Conservation (phyloP, 495 filamentous ascomycete species). For the Amorphotheca resinae region DNA sequence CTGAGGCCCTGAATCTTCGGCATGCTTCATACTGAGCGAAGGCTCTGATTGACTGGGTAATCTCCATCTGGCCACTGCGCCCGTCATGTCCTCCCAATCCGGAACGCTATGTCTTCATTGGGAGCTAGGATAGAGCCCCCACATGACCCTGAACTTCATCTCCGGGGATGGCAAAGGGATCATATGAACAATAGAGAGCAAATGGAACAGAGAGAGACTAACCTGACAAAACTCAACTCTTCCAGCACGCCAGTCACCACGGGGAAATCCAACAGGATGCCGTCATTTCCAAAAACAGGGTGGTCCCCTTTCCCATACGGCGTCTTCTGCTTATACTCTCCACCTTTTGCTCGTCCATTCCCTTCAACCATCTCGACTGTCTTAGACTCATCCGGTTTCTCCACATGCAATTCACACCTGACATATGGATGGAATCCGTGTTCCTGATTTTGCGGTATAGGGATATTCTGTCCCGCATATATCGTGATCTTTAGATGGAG, state of each 20-base stretch:
- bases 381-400: slow-evolving; percentile 42
- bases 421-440: slow-evolving; percentile 31
- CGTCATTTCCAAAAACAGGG: slow-evolving; percentile 58
- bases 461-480: slow-evolving; percentile 39
- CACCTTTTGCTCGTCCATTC: slow-evolving; percentile 29
- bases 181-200: too few relatives aligned
- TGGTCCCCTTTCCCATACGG: slow-evolving; percentile 46
- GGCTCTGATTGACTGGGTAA: too few relatives aligned
- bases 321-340: slow-evolving; percentile 61
- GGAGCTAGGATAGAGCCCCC: too few relatives aligned
- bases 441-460: slow-evolving; percentile 28
- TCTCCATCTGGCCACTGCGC: too few relatives aligned
- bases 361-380: slow-evolving; percentile 20
- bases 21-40: too few relatives aligned
- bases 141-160: too few relatives aligned
- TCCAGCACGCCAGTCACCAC: slow-evolving; percentile 54
- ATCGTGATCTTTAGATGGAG: slow-evolving; percentile 39
- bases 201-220: slow-evolving; percentile 19
- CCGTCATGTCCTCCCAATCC: too few relatives aligned
- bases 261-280: slow-evolving; percentile 40
- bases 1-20: background rate
- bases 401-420: slow-evolving; percentile 71
- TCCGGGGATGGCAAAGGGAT: too few relatives aligned
- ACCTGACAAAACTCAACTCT: slow-evolving; percentile 71
- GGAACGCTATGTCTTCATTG: too few relatives aligned